Percentiles rank a stretch among this genome's conserved stretches.
These are phyloP conservation scores for Aquilaria yunnanensis DNA, from an alignment of 345 rosid genomes.

Conservation along the genomic window DNA sequence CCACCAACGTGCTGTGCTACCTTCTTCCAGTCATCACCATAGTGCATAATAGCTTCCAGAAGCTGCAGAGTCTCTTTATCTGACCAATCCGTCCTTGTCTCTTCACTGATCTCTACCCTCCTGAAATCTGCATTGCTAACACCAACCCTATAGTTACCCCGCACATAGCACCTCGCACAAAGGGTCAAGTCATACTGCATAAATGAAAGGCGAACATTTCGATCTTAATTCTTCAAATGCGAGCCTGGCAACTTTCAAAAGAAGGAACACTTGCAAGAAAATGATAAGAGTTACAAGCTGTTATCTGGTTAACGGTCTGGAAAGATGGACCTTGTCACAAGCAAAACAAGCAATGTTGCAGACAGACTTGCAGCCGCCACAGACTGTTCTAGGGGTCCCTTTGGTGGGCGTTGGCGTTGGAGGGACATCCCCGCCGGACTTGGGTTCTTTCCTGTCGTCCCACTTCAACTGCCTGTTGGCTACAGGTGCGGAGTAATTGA, in stretches of 20 bases:
- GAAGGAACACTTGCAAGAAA: not conserved
- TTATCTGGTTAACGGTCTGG: not conserved
- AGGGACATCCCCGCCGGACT: conserved; percentile 28
- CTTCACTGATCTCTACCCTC: conserved; percentile 78
- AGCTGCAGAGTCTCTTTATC: conserved; percentile 79
- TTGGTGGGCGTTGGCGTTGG: conserved; percentile 23
- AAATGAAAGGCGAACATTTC: not conserved
- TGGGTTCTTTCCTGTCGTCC: conserved; percentile 73
- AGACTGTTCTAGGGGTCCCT: conserved; percentile 46
- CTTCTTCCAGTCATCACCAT: conserved; percentile 88
- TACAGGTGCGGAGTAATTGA: conserved; percentile 51
- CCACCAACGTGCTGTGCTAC: conserved; percentile 78
- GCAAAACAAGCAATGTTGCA: conserved; percentile 89
- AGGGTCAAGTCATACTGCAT: conserved; percentile 74
- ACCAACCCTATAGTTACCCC: conserved; percentile 73
- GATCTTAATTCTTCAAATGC: not conserved
- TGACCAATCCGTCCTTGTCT: conserved; percentile 61
- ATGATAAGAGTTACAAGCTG: not conserved
- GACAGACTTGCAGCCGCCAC: conserved; percentile 73
- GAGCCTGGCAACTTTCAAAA: not conserved
- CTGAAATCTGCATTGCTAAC: conserved; percentile 77
- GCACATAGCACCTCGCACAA: conserved; percentile 94
- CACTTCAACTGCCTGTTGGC: conserved; percentile 67
- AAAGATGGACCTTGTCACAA: conserved; percentile 63
- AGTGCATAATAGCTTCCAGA: conserved; percentile 73